Base-by-base conservation (phyloP, 1,139 yeast genomes). In the Diutina ranongensis region DNA sequence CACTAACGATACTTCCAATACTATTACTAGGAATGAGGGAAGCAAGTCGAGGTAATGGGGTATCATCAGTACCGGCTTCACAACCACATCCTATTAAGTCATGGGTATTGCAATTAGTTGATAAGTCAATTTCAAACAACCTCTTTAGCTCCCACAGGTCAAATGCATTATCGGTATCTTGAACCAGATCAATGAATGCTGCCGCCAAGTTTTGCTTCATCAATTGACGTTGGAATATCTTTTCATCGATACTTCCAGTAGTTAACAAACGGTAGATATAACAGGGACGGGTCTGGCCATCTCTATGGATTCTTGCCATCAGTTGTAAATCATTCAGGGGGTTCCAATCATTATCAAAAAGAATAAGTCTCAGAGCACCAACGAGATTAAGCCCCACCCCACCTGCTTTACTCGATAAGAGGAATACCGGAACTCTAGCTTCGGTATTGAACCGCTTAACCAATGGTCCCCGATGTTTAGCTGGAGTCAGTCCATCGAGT, bases 281-380 rank as follows among this genome's bases (percentile, higher is more conserved):
- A 9, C 89, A 94, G 0, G 88, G 89, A 46, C 65, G 72, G 46
- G 63, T 72, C 59, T 92, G 98, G 0, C 98, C 98, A 59, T 92
- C 97, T 52, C 99, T 68, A 57, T 89, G 96, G 4, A 92, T 82
- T 51, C 99, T 66, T 1, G 97, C 95, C 95, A 92, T 87, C 0
- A 97, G 95, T 60, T 92, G 99, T 27, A 84, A 62, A 59, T 92
- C 99, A 12, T 84, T 74, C 0, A 97, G 78, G 0, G 98, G 98
- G 53, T 94, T 92, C 95, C 95, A 86, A 57, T 88, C 97, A 50
- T 89, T 84, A 56, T 88, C 97, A 56, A 84, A 84, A 21, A 92
- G 63, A 2, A 92, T 72, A 33, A 92, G 64, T 28, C 97, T 67
- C 0, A 95, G 87, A 0, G 95, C 98, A 1, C 98, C 98, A 28